Percentiles rank a stretch among this genome's conserved stretches.
phyloP scores from a whole-genome alignment of 768 basidiomycete species.

The Phanerochaete carnosa region DNA sequence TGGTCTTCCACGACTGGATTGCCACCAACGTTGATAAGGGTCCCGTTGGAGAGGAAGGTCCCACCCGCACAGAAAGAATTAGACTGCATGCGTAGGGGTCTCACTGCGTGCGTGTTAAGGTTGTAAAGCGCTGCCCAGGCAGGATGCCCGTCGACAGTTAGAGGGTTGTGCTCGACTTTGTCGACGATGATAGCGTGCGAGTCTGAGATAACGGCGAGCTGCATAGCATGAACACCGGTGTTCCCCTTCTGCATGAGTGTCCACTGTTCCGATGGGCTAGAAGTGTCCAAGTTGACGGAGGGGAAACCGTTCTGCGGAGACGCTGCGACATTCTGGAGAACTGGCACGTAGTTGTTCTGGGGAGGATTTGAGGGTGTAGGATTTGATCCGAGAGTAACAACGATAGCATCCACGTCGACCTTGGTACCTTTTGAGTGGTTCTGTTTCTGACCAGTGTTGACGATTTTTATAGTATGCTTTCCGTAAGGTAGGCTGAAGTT shows the following conservation, averaged over 20 bases:
- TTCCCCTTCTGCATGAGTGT: constrained; percentile 58
- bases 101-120: constrained; percentile 57
- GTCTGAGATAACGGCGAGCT: constrained; percentile 63
- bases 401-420: constrained; percentile 63
- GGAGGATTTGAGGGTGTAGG: neutral
- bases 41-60: constrained; percentile 72
- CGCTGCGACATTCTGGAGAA: constrained; percentile 5
- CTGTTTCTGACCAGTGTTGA: constrained; percentile 46
- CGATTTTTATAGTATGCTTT: constrained; percentile 61
- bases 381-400: constrained; percentile 48
- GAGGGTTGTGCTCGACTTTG: constrained; percentile 85
- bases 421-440: constrained; percentile 31
- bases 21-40: constrained; percentile 75
- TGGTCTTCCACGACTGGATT: constrained; percentile 69
- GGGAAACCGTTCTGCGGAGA: neutral
- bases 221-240: constrained; percentile 80
- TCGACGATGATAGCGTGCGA: constrained; percentile 73
- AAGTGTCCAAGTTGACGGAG: constrained; percentile 2
- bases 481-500: constrained; percentile 46
- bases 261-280: constrained; percentile 38
- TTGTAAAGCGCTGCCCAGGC: constrained; percentile 81
- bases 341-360: neutral
- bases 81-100: constrained; percentile 61
- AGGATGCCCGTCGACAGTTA: constrained; percentile 69
- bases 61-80: constrained; percentile 90